Base-by-base conservation (phyloP, 495 filamentous ascomycete species). In the Penicillium desertorum region DNA sequence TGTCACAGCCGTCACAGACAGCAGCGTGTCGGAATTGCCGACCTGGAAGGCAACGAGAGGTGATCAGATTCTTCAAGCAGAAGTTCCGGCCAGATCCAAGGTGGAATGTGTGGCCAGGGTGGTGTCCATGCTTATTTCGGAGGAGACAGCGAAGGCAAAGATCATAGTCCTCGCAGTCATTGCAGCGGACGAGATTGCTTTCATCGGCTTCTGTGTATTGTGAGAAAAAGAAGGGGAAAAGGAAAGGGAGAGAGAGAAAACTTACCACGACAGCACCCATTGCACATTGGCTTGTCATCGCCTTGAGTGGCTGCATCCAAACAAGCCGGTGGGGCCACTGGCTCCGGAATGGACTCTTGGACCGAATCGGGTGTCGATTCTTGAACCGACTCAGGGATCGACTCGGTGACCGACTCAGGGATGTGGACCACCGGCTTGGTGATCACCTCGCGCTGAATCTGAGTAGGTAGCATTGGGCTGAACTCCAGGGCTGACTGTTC, bases 1-100 rank as follows among this genome's bases (percentile, higher is more conserved):
- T 87, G 57, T 99, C 90, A 71, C 94, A 99, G 42, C 91, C 90
- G 75, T 99, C 94, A 67, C 94, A 99, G 61, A 95, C 86, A 41
- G 94, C 94, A 51, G 86, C 86, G 75, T 99, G 94, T 39, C 80
- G 77, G 65, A 85, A 80, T 66, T 88, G 87, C 52, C 93, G 89
- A 48, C 95, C 94, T n/a, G 92, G 84, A 27, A 80, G 74, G 62
- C 92, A 88, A 51, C 90, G 86, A 52, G 78, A 70, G 16, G 77
- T 58, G 42, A 86, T 80, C 29, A 76, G 25, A 39, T 67, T 73
- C 67, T 73, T 76, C 57, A 77, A 53, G 44, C 64, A 66, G 56
- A 71, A 71, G 39, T 76, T 68, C 20, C 67, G 66, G 39, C 77
- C 75, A 37, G 64, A 51, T 19, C 76, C 63, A 25, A 74, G 57